These are phyloP conservation scores for Leishmania arabica DNA, from an alignment of 208 protist species.

Conservation along the genomic window DNA sequence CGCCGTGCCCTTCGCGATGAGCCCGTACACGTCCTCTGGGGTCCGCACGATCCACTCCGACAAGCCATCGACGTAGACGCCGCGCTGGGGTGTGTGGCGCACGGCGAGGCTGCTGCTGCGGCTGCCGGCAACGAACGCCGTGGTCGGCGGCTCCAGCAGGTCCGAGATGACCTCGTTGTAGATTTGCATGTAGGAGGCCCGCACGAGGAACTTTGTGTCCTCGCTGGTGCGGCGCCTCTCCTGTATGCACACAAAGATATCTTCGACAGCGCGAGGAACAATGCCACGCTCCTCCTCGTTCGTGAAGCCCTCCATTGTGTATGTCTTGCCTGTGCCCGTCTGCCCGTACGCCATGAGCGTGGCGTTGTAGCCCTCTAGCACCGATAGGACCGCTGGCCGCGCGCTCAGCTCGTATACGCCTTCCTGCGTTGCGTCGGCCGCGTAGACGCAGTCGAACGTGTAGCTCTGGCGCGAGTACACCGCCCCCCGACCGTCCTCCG, in stretches of 20 bases:
- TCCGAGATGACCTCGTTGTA: slow-evolving; percentile 93
- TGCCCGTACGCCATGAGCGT: slow-evolving; percentile 90
- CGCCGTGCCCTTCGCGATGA: slow-evolving; percentile 81
- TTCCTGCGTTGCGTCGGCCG: slow-evolving; percentile 47
- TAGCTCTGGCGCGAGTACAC: slow-evolving; percentile 81
- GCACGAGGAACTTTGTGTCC: slow-evolving; percentile 50
- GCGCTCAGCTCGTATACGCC: slow-evolving; percentile 80
- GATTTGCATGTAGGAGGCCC: slow-evolving; percentile 88
- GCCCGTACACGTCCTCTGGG: slow-evolving; percentile 91
- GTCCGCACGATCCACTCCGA: slow-evolving; percentile 89
- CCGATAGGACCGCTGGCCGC: slow-evolving; percentile 67
- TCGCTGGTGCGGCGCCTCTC: slow-evolving; percentile 19
- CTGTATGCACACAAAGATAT: slow-evolving; percentile 57
- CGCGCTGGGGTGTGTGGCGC: slow-evolving; percentile 75
- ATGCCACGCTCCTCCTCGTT: slow-evolving; percentile 82
- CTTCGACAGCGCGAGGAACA: slow-evolving; percentile 69
- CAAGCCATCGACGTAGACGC: slow-evolving; percentile 93
- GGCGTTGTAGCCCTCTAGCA: slow-evolving; percentile 85
- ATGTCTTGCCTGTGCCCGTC: slow-evolving; percentile 87
- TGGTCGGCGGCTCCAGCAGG: slow-evolving; percentile 42
- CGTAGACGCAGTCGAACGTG: slow-evolving; percentile 76
- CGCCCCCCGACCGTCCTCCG: slow-evolving; percentile 44
- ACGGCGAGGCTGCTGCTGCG: slow-evolving; percentile 37
- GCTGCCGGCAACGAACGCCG: neutral
- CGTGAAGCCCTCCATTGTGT: slow-evolving; percentile 91